phyloP scores from a whole-genome alignment of 2,329 filamentous ascomycete species.

The Aureobasidium subglaciale region DNA sequence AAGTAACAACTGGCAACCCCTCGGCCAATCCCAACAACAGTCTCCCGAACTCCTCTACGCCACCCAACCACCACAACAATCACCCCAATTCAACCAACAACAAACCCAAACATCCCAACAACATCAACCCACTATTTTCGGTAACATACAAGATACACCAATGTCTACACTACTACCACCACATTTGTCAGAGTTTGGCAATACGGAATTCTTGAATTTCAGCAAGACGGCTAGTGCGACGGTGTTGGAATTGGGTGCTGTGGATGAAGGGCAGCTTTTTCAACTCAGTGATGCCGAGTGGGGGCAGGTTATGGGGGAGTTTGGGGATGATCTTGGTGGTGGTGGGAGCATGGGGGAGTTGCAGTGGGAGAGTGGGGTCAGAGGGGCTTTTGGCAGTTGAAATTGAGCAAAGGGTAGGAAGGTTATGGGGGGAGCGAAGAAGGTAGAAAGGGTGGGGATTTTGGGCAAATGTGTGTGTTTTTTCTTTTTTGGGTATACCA shows the following conservation, averaged over 20 bases:
- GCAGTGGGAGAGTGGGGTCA: neutral
- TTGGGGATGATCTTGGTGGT: neutral
- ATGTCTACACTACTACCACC: neutral
- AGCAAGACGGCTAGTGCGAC: neutral
- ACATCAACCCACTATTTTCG: no score
- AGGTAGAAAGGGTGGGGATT: neutral
- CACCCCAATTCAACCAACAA: neutral
- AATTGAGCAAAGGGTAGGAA: neutral
- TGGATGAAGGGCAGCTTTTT: neutral
- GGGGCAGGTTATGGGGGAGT: slow-evolving; percentile 8
- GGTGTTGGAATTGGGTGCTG: slow-evolving; percentile 7
- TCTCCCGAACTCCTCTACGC: neutral
- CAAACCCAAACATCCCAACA: neutral
- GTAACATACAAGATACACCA: neutral
- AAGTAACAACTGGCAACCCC: neutral
- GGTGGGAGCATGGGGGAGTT: neutral
- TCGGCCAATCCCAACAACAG: neutral
- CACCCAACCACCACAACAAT: neutral
- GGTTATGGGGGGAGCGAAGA: no score
- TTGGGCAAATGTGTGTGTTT: no score
- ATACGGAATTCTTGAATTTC: neutral
- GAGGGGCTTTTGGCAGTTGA: neutral
- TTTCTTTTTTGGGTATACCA: no score
- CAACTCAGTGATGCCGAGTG: slow-evolving; percentile 13
- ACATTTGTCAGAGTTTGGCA: neutral